Evolutionary conservation across 371 early-diverging fungal species (phyloP), one percentile per base, ranked within the genome.

Genomic region (Mortierella sp.): DNA sequence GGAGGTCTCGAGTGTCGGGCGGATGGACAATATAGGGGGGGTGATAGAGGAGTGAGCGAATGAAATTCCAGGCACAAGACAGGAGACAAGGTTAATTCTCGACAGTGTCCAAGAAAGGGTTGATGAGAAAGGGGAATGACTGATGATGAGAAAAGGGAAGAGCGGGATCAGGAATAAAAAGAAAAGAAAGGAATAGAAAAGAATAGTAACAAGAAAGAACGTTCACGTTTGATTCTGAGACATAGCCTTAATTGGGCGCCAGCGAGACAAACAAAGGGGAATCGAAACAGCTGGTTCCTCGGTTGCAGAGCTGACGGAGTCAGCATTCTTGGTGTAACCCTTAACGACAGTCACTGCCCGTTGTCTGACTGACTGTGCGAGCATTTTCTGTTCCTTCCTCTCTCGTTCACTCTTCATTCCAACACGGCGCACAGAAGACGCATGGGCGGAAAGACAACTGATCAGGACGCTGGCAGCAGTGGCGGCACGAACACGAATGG

Each of bases 191-290:
- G 42, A 38, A 5, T 3, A 38, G 42, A 38, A 38, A 38, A 38
- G 42, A 38, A 38, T n/a, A n/a, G n/a, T n/a, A n/a, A n/a, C n/a
- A 11, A 60, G 0, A 31, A 60, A 0, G 6, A 19, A 63, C 63
- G 63, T 16, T 34, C 57, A 57, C n/a, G n/a, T n/a, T 26, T 5
- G 26, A 31, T 28, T 60, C 28, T 31, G 63, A 19, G 19, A 31
- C 63, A 31, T 31, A 8, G 6, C 31, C 31, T 31, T 63, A 31
- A 63, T 63, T 63, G 63, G 34, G 19, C 19, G 31, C 34, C 63
- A 63, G 63, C 34, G 63, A 63, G 63, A 63, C 63, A 63, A 63
- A 63, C 63, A 63, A 1, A 57, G 57, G 54, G 24, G 54, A n/a
- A n/a, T 57, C 26, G 57, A 16, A 50, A 50, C 13, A 55, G 55